Evolutionary conservation across 768 basidiomycete genomes (phyloP).

Genomic region (Lactarius evosmus): DNA sequence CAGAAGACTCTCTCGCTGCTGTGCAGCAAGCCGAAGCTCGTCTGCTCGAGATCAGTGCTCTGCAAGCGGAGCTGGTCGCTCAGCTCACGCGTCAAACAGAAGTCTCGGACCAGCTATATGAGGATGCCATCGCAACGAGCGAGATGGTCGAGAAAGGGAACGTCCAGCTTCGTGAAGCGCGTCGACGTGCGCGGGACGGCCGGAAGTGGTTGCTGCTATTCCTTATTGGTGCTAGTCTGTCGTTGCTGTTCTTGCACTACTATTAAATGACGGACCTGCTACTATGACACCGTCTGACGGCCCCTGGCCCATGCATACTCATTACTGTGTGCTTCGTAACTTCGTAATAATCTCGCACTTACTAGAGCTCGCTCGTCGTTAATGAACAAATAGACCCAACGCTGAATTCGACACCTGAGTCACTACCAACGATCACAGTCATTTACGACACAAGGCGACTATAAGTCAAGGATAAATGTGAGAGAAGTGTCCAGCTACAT

Average conservation of each 20-base stretch:
- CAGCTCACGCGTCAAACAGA: conserved; percentile 90
- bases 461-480: not conserved
- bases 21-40: conserved; percentile 91
- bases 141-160: conserved; percentile 88
- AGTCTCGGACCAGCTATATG: conserved; percentile 88
- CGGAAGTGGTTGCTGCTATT: conserved; percentile 89
- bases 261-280: conserved; percentile 46
- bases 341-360: not conserved
- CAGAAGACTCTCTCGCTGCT: conserved; percentile 81
- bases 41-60: conserved; percentile 85
- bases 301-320: not conserved
- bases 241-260: conserved; percentile 89
- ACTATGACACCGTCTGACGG: not conserved
- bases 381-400: not conserved
- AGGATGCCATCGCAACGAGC: conserved; percentile 88
- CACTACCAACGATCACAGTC: not conserved
- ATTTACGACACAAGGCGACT: not conserved
- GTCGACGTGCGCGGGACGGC: conserved; percentile 79
- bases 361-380: not conserved
- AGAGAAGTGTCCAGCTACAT: not conserved
- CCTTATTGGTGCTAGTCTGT: conserved; percentile 86
- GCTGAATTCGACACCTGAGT: not conserved
- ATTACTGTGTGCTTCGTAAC: not conserved
- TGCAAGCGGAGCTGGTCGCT: conserved; percentile 88
- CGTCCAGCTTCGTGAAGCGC: conserved; percentile 84